These are phyloP conservation scores for Tilletia indica DNA, from an alignment of 1,284 basidiomycete species.

Conservation along the genomic window DNA sequence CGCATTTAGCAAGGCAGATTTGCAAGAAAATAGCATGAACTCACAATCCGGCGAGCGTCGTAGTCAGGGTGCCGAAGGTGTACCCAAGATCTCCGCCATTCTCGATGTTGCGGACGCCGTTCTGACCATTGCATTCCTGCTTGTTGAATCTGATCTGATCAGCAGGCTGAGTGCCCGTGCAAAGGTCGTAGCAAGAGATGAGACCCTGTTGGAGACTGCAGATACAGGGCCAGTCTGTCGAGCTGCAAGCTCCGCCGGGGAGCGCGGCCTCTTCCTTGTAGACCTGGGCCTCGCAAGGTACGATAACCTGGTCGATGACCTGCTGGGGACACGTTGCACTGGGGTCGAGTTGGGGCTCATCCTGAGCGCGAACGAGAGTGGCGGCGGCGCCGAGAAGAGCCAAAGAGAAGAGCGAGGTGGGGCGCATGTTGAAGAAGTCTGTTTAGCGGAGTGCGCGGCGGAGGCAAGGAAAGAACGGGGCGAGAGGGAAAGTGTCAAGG, in stretches of 20 bases:
- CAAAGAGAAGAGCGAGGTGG: background rate
- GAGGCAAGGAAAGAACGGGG: background rate
- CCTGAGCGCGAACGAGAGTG: background rate
- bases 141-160: constrained; percentile 10
- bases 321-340: constrained; percentile 6
- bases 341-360: background rate
- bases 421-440: background rate
- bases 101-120: background rate
- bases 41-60: background rate
- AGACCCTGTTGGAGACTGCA: background rate
- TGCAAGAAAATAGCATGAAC: background rate
- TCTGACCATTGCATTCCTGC: constrained; percentile 12
- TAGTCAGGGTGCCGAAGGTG: constrained; percentile 7
- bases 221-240: constrained; percentile 6
- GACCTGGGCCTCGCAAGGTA: constrained; percentile 8
- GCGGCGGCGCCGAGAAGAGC: background rate
- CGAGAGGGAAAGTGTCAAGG: background rate
- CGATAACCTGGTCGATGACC: constrained; percentile 11
- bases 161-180: background rate
- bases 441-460: too few species aligned
- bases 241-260: constrained; percentile 2
- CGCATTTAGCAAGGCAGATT: background rate
- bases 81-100: background rate
- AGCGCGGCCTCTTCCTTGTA: background rate
- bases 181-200: constrained; percentile 9